A percentile compares a stretch with the other conserved stretches of the same genome.
These are phyloP conservation scores for Entrophospora sp. DNA, from an alignment of 192 early-diverging fungal species.

Conservation along the genomic window DNA sequence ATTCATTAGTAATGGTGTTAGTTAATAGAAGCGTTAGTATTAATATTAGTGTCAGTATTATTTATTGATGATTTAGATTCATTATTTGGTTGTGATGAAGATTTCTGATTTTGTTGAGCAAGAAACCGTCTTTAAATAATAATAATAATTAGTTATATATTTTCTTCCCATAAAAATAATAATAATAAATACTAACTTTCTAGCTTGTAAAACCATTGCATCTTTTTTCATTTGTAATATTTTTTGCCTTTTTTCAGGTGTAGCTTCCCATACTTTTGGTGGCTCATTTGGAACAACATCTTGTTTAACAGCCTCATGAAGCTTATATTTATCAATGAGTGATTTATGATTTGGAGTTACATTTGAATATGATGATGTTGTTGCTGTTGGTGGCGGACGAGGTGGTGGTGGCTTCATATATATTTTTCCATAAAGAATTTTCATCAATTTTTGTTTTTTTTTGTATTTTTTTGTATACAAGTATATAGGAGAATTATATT, in stretches of 20 bases:
- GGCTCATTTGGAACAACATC: conserved; percentile 37
- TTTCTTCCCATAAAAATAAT: no score
- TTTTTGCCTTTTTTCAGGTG: conserved; percentile 48
- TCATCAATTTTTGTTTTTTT: background rate
- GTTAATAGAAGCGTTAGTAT: no score
- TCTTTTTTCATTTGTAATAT: conserved; percentile 58
- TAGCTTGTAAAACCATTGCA: conserved; percentile 60
- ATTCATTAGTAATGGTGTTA: no score
- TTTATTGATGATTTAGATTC: no score
- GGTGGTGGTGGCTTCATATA: background rate
- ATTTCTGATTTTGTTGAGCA: no score
- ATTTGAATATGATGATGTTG: conserved; percentile 25
- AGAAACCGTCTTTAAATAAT: no score
- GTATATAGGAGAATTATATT: conserved; percentile 9
- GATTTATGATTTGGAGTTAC: conserved; percentile 25
- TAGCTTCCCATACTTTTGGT: conserved; percentile 51
- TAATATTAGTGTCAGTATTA: no score
- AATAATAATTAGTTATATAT: no score
- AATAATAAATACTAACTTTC: conserved; percentile 49
- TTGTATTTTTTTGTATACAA: background rate
- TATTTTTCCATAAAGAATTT: background rate
- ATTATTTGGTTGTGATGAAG: no score
- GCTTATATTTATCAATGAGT: conserved; percentile 43
- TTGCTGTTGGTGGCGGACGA: conserved; percentile 23
- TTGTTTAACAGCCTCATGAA: conserved; percentile 33